Conservation (phyloP, 2,329 filamentous ascomycete species). For the Penicillium italicum region DNA sequence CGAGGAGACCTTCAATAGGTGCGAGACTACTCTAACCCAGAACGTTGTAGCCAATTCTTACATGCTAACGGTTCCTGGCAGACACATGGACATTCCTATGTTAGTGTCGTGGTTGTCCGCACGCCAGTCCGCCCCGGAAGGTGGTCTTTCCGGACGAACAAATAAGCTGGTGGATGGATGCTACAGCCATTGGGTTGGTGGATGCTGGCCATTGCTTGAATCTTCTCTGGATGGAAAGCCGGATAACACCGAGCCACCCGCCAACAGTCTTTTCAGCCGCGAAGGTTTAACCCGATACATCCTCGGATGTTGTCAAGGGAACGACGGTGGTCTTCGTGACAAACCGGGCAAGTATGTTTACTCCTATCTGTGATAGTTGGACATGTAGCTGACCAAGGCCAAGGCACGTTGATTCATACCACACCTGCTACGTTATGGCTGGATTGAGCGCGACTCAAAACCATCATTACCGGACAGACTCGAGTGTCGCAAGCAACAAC, state of each 20-base stretch:
- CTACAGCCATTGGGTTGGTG: slow-evolving; percentile 97
- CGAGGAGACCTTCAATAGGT: slow-evolving; percentile 68
- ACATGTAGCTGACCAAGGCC: slow-evolving; percentile 20
- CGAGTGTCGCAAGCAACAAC: slow-evolving; percentile 27
- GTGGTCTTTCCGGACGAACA: slow-evolving; percentile 86
- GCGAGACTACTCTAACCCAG: slow-evolving; percentile 34
- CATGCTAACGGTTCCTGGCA: slow-evolving; percentile 35
- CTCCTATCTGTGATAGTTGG: not conserved
- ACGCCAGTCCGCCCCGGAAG: slow-evolving; percentile 85
- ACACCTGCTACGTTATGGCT: slow-evolving; percentile 86
- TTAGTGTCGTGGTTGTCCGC: slow-evolving; percentile 85
- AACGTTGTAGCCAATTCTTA: not conserved
- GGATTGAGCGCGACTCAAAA: slow-evolving; percentile 82
- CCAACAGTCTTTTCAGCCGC: slow-evolving; percentile 63
- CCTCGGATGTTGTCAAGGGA: slow-evolving; percentile 76
- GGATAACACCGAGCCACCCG: slow-evolving; percentile 21
- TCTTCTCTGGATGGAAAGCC: slow-evolving; percentile 63
- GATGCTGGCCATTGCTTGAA: slow-evolving; percentile 89
- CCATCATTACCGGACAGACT: slow-evolving; percentile 47
- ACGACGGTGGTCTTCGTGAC: slow-evolving; percentile 79
- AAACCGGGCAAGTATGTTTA: slow-evolving; percentile 79
- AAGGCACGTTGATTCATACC: slow-evolving; percentile 80
- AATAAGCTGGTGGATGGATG: slow-evolving; percentile 98
- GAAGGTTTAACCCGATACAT: slow-evolving; percentile 87
- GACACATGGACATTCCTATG: slow-evolving; percentile 70